Conservation (phyloP, 305 asterid genomes). For the Plantago coronopus region DNA sequence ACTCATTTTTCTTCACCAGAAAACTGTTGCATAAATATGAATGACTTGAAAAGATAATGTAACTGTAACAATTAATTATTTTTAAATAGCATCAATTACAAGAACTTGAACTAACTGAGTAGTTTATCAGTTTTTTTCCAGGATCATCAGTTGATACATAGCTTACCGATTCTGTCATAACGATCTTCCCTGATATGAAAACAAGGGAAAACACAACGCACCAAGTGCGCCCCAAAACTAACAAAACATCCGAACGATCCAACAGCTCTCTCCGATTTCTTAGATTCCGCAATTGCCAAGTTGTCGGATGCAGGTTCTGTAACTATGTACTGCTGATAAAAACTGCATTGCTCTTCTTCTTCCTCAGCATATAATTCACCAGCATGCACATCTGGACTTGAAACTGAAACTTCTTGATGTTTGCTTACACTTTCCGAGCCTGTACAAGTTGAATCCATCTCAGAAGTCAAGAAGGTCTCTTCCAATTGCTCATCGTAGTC, state of each 20-base stretch:
- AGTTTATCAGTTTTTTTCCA: too few species aligned
- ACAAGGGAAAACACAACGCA: slow-evolving; percentile 61
- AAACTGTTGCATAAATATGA: too few species aligned
- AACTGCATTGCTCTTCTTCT: background rate
- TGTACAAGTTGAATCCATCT: slow-evolving; percentile 16
- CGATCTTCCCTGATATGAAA: slow-evolving; percentile 35
- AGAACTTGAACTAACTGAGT: too few species aligned
- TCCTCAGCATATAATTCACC: slow-evolving; percentile 22
- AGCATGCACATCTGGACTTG: slow-evolving; percentile 3
- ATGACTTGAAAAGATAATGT: too few species aligned
- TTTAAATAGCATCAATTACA: too few species aligned
- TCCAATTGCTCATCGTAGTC: slow-evolving; percentile 35
- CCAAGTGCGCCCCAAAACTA: slow-evolving; percentile 36
- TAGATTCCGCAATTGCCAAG: slow-evolving; percentile 19
- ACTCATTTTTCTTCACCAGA: too few species aligned
- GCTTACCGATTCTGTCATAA: background rate
- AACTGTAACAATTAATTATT: too few species aligned
- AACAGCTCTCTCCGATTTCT: slow-evolving; percentile 23
- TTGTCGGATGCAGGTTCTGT: slow-evolving; percentile 28
- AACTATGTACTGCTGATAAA: slow-evolving; percentile 36
- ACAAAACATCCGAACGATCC: slow-evolving; percentile 48
- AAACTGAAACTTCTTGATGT: slow-evolving; percentile 15
- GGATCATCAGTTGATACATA: slow-evolving; percentile 1
- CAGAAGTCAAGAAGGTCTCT: slow-evolving; percentile 24
- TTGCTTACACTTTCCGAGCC: slow-evolving; percentile 20